Evolutionary conservation across 2,329 filamentous ascomycete genomes (phyloP).

Genomic region (Lasiodiplodia hormozganensis): DNA sequence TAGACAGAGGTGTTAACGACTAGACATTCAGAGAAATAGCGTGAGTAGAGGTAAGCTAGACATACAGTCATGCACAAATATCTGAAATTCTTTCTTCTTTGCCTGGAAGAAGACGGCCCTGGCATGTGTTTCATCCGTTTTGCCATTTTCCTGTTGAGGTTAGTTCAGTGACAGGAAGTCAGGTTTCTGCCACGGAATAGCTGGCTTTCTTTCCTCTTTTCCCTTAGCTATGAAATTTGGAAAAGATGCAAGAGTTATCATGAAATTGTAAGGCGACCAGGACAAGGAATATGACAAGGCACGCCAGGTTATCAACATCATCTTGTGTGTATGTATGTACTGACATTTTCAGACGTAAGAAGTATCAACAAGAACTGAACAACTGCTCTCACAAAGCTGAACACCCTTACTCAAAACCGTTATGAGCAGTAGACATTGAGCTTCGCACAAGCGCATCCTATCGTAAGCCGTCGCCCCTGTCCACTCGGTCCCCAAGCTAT

Average conservation of each 20-base stretch:
- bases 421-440: constrained; percentile 36
- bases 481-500: constrained; percentile 36
- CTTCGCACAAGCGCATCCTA: constrained; percentile 33
- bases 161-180: no score
- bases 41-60: neutral
- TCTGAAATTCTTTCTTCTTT: neutral
- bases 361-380: constrained; percentile 8
- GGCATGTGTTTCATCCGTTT: no score
- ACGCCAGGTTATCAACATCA: neutral
- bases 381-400: neutral
- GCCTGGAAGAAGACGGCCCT: no score
- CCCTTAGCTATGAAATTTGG: no score
- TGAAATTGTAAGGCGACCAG: neutral
- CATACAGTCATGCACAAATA: neutral
- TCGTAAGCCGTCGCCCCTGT: constrained; percentile 35
- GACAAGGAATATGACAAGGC: neutral
- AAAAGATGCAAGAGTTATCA: neutral
- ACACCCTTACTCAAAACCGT: constrained; percentile 30
- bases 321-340: neutral
- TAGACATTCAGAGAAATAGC: neutral
- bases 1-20: neutral
- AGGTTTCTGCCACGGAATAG: no score
- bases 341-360: neutral
- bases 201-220: no score
- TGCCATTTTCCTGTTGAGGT: no score